Base-by-base conservation (phyloP, 1,284 basidiomycete species). In the Naganishia sp. region DNA sequence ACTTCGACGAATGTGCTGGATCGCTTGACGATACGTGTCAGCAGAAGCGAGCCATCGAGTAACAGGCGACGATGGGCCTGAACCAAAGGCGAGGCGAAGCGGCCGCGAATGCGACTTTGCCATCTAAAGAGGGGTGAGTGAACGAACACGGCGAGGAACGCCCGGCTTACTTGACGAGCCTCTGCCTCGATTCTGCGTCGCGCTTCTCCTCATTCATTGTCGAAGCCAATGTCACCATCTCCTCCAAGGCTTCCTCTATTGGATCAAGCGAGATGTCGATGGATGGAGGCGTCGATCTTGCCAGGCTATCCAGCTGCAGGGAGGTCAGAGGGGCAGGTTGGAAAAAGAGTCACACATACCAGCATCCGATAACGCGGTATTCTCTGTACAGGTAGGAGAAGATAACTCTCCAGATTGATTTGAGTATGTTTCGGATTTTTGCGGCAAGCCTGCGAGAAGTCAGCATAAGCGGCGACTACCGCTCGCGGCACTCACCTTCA, bases 191-290 rank as follows among this genome's bases (percentile, higher is more conserved):
- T 80, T 97, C 94, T 3, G 91, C 85, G 73, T 96, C 94, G 18
- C 94, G 87, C 79, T 96, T 96, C 70, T 92, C 91, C 81, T 97
- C 94, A 78, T 97, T 97, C 91, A 97, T 95, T 74, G 90, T 90
- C 63, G 87, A 91, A 7, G 94, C 93, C 56, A 97, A 81, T 9
- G 85, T 86, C 4, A 92, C 85, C 71, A 97, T 95, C 78, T 94
- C 90, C 28, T 85, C 82, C 63, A 95, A 80, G 1, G 94, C 93
- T 67, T 86, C 86, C 71, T 92, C 90, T 55, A 97, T 82, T n/a
- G 90, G 87, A 75, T 94, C 92, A 69, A 87, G 87, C 80, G 85
- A 84, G 74, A 83, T 86, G 53, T 88, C 85, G 67, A 85, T 84
- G 49, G 82, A 80, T 23, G 90, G 88, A n/a, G 92, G 90, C 10